Percentiles rank a stretch among this genome's conserved stretches.
These are phyloP conservation scores for Persicaria tinctoria DNA, from an alignment of 148 eudicot species.

Conservation along the genomic window DNA sequence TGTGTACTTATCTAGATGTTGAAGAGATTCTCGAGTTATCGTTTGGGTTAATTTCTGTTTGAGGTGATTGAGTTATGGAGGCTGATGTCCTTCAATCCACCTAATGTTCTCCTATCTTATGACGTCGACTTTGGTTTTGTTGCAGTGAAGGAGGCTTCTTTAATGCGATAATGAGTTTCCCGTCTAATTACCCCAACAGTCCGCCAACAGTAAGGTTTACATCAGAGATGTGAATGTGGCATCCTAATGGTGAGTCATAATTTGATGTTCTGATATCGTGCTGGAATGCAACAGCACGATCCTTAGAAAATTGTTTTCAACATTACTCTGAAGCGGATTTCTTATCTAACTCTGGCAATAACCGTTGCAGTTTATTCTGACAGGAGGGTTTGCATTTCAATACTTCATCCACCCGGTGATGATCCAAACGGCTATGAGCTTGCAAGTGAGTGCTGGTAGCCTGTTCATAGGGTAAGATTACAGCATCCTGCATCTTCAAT, in stretches of 20 bases:
- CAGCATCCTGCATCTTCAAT: neutral
- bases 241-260: constrained; percentile 58
- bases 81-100: too few relatives aligned
- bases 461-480: constrained; percentile 83
- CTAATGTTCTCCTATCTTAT: too few relatives aligned
- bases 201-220: constrained; percentile 75
- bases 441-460: constrained; percentile 98
- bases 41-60: too few relatives aligned
- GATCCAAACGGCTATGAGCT: constrained; percentile 99
- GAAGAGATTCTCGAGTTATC: too few relatives aligned
- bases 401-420: constrained; percentile 98
- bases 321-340: too few relatives aligned
- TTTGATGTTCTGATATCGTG: too few relatives aligned
- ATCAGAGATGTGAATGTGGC: constrained; percentile 70
- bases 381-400: constrained; percentile 94
- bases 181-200: constrained; percentile 60
- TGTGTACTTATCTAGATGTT: too few relatives aligned
- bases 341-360: too few relatives aligned
- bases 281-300: too few relatives aligned
- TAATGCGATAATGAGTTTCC: constrained; percentile 69
- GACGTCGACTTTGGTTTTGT: neutral
- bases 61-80: too few relatives aligned
- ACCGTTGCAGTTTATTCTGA: constrained; percentile 59
- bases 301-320: too few relatives aligned
- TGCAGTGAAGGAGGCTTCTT: constrained; percentile 73